Base-by-base conservation (phyloP, 306 rosid species). In the Alnus glutinosa region DNA sequence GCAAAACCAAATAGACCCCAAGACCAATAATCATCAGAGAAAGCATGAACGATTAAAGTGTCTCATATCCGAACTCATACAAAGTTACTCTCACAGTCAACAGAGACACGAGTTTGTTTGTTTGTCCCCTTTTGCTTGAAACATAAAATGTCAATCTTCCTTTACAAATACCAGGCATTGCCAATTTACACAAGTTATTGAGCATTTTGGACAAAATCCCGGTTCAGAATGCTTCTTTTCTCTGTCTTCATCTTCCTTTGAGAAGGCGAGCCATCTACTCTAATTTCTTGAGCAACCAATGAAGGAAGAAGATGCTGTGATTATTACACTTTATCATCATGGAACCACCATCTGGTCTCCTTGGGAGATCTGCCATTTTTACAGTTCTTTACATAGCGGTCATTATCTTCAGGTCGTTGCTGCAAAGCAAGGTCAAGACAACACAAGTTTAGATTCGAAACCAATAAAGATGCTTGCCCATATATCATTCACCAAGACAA, bases 301-400 rank as follows among this genome's bases (percentile, higher is more conserved):
- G 74, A 77, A 79, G 67, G 71, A 77, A 68, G 66, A 77, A 80
- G 76, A 64, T 75, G 59, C 42, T 68, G 23, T 23, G 36, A 55
- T 62, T 76, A 54, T 87, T 86, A 96, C 77, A 96, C 99, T 86
- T 96, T 96, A 73, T 96, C 99, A 69, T 96, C 99, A 78, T 96
- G 99, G 89, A 96, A 96, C 99, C 99, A 96, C 99, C 99, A 96
- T 89, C 99, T 93, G 6, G 99, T 96, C 93, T 96, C 98, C 88
- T 96, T 96, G 7, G 99, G 99, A 19, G 99, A 96, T 83, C 99
- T 79, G 47, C 99, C 99, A 59, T 96, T 96, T 86, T 97, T 91
- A 89, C 99, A 96, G 81, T 96, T 96, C 92, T 87, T 93, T 86
- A 96, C 99, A 86, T 96, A 96, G 75, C 99, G 97, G 37, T 96